Evolutionary conservation across 1,284 basidiomycete species (phyloP).

Genomic region (Tranzscheliella williamsii): DNA sequence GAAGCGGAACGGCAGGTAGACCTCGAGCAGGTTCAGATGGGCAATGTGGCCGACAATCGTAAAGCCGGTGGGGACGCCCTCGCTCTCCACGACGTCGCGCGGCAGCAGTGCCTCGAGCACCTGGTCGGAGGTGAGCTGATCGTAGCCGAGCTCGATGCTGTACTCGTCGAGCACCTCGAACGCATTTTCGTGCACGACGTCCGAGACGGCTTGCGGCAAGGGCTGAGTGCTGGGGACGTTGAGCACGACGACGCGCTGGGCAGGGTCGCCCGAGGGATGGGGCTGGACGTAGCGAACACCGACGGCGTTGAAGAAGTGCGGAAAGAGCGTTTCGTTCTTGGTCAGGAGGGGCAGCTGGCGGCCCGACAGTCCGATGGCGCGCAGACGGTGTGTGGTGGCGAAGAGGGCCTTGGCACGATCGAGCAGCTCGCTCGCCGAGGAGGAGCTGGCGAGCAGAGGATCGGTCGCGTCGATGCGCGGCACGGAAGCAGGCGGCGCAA

Average conservation of each 20-base stretch:
- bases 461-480: conserved; percentile 15
- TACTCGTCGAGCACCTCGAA: conserved; percentile 5
- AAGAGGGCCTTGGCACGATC: conserved; percentile 21
- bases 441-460: conserved; percentile 12
- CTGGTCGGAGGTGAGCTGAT: conserved; percentile 29
- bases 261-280: conserved; percentile 13
- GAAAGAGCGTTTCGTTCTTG: conserved; percentile 12
- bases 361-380: conserved; percentile 20
- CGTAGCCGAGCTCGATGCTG: conserved; percentile 16
- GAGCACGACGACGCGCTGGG: conserved; percentile 24
- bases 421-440: conserved; percentile 12
- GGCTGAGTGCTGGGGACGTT: conserved; percentile 14
- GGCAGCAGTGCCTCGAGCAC: conserved; percentile 33
- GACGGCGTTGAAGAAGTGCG: conserved; percentile 26
- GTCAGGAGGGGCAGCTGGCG: conserved; percentile 18
- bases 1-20: conserved; percentile 87
- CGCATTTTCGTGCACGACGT: conserved; percentile 1
- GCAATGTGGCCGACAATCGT: conserved; percentile 85
- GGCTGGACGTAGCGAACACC: conserved; percentile 32
- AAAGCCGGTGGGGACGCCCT: conserved; percentile 83
- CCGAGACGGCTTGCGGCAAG: conserved; percentile 9
- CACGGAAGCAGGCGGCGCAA: conserved; percentile 11
- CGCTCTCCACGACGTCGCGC: conserved; percentile 44
- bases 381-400: conserved; percentile 9
- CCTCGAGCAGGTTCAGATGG: conserved; percentile 86